These are phyloP conservation scores for Kurtzmaniella natalensis DNA, from an alignment of 1,139 yeast genomes.

Conservation along the genomic window DNA sequence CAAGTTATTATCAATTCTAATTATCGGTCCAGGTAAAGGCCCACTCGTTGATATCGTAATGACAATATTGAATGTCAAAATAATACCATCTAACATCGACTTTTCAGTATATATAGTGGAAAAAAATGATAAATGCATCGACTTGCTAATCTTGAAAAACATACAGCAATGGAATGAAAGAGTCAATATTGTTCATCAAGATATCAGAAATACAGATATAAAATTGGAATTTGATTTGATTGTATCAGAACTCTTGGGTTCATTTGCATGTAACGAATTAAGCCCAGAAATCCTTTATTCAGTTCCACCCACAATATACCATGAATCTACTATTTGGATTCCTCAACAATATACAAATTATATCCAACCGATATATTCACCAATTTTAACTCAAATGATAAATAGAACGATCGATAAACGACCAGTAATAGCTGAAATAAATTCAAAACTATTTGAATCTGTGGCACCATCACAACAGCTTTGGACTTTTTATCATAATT, in stretches of 20 bases:
- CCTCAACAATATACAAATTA: conserved; percentile 61
- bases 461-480: not conserved
- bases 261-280: conserved; percentile 88
- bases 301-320: conserved; percentile 7
- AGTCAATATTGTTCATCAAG: conserved; percentile 51
- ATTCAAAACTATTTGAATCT: conserved; percentile 41
- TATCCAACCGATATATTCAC: conserved; percentile 64
- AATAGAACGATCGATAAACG: conserved; percentile 20
- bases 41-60: conserved; percentile 53
- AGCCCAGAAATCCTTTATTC: conserved; percentile 68
- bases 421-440: conserved; percentile 60
- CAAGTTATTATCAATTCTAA: conserved; percentile 32
- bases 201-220: conserved; percentile 46
- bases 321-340: conserved; percentile 42
- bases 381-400: conserved; percentile 22
- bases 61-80: not conserved
- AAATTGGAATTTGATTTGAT: conserved; percentile 53
- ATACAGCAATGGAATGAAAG: conserved; percentile 35
- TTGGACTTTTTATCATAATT: conserved; percentile 17
- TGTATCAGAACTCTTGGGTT: conserved; percentile 79
- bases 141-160: conserved; percentile 41
- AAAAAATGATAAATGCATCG: conserved; percentile 62
- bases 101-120: conserved; percentile 41
- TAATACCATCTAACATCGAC: not conserved
- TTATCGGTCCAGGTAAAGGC: conserved; percentile 89